Conservation (phyloP, 1,139 yeast species). For the Saccharomyces hybrid region DNA sequence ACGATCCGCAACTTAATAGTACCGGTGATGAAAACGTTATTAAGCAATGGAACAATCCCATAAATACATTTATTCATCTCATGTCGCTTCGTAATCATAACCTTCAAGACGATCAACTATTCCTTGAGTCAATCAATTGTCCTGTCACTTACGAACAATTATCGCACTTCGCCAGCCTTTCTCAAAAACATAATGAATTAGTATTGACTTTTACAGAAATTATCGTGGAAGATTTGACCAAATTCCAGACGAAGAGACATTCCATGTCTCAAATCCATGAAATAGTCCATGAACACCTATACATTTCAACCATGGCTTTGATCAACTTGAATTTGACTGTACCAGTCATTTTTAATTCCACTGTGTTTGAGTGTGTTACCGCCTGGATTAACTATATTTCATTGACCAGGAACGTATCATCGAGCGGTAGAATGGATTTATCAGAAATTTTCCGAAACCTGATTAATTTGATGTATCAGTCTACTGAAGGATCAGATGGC, state of each 20-base stretch:
- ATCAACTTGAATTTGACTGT: conserved; percentile 23
- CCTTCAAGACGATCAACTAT: conserved; percentile 8
- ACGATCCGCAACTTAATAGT: conserved; percentile 14
- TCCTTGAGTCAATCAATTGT: conserved; percentile 13
- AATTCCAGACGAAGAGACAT: conserved; percentile 25
- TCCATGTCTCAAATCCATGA: conserved; percentile 23
- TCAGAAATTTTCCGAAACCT: conserved; percentile 31
- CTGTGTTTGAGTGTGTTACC: conserved; percentile 30
- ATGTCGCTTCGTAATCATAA: conserved; percentile 13
- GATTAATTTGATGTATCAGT: conserved; percentile 26
- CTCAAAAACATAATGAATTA: conserved; percentile 21
- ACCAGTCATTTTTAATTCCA: conserved; percentile 6
- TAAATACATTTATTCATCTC: conserved; percentile 30
- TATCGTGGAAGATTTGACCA: conserved; percentile 46
- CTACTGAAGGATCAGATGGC: conserved; percentile 19
- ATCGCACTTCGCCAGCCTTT: conserved; percentile 21
- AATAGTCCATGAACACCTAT: conserved; percentile 27
- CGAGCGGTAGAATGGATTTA: conserved; percentile 35
- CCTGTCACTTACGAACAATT: conserved; percentile 23
- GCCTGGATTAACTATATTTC: conserved; percentile 41
- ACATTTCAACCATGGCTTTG: conserved; percentile 29
- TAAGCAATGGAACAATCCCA: conserved; percentile 37
- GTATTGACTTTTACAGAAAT: conserved; percentile 41
- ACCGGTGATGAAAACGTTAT: conserved; percentile 3
- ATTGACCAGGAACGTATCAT: conserved; percentile 35